Conservation (phyloP, 495 filamentous ascomycete genomes). For the Neurospora sp. region DNA sequence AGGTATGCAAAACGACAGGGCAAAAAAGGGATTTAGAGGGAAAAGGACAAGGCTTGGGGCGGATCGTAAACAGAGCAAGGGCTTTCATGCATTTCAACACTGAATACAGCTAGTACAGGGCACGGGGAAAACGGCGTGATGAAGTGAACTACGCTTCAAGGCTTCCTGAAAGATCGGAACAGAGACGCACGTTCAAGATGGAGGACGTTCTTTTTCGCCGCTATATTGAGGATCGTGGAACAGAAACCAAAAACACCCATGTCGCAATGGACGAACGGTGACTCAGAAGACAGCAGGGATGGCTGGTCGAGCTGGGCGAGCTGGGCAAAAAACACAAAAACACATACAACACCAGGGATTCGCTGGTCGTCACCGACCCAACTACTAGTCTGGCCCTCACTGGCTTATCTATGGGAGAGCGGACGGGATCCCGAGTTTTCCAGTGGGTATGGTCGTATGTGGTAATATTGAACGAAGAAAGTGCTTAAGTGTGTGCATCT, state of each 20-base stretch:
- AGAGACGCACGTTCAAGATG: not conserved
- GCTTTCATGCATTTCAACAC: not conserved
- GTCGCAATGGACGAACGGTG: not conserved
- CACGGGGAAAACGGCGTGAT: not conserved
- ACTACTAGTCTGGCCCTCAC: constrained; percentile 21
- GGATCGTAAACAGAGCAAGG: not conserved
- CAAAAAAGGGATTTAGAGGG: not conserved
- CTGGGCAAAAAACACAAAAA: constrained; percentile 1
- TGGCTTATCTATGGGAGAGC: constrained; percentile 37
- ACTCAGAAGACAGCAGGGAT: not conserved
- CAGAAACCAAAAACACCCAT: not conserved
- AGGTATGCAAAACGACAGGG: not conserved
- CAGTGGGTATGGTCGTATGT: not conserved
- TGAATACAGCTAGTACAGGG: not conserved
- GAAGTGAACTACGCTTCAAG: not conserved
- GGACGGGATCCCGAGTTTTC: constrained; percentile 42
- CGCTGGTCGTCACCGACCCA: constrained; percentile 21
- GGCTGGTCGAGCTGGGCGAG: not conserved
- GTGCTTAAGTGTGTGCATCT: not conserved
- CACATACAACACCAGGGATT: constrained; percentile 27
- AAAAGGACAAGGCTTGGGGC: not conserved
- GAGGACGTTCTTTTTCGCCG: not conserved
- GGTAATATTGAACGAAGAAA: not conserved
- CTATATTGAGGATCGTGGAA: not conserved
- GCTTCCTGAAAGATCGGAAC: not conserved